These are phyloP conservation scores for Candida stauntonica DNA, from an alignment of 805 yeast species.

Conservation along the genomic window DNA sequence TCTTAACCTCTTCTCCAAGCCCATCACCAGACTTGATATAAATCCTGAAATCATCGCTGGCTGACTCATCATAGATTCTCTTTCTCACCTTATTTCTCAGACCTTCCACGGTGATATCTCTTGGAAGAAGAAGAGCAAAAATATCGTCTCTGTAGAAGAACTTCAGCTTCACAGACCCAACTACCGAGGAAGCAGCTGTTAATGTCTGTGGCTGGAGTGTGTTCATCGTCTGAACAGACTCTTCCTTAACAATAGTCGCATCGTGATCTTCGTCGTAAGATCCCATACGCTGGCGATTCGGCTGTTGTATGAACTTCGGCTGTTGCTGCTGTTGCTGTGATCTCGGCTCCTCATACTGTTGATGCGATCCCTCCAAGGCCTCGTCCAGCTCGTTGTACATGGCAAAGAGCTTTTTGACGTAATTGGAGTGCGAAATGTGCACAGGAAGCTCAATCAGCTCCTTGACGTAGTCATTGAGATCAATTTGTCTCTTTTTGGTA, in stretches of 20 bases:
- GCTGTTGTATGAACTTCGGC: constrained; percentile 8
- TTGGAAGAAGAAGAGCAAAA: constrained; percentile 60
- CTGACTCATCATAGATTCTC: constrained; percentile 38
- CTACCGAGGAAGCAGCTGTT: constrained; percentile 7
- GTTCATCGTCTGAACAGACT: constrained; percentile 21
- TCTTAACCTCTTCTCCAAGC: constrained; percentile 30
- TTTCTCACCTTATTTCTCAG: constrained; percentile 47
- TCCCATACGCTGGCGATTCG: constrained; percentile 4
- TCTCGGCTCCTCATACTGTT: background rate
- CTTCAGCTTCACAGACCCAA: constrained; percentile 50
- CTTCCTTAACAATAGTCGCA: constrained; percentile 27
- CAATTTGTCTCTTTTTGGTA: constrained; percentile 49
- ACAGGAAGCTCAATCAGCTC: constrained; percentile 67
- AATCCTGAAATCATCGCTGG: constrained; percentile 31
- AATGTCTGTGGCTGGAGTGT: constrained; percentile 6
- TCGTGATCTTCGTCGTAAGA: constrained; percentile 22
- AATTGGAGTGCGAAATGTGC: constrained; percentile 65
- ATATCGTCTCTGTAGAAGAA: constrained; percentile 79
- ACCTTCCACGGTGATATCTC: constrained; percentile 43
- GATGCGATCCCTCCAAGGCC: constrained; percentile 10
- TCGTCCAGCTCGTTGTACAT: constrained; percentile 36
- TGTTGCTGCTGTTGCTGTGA: constrained; percentile 1
- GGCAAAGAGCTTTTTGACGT: constrained; percentile 69
- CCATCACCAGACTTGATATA: constrained; percentile 31
- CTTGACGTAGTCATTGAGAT: constrained; percentile 51